A percentile compares a stretch with the other conserved stretches of the same genome.
phyloP scores from a whole-genome alignment of 441 rosid genomes.

The Gossypium davidsonii region DNA sequence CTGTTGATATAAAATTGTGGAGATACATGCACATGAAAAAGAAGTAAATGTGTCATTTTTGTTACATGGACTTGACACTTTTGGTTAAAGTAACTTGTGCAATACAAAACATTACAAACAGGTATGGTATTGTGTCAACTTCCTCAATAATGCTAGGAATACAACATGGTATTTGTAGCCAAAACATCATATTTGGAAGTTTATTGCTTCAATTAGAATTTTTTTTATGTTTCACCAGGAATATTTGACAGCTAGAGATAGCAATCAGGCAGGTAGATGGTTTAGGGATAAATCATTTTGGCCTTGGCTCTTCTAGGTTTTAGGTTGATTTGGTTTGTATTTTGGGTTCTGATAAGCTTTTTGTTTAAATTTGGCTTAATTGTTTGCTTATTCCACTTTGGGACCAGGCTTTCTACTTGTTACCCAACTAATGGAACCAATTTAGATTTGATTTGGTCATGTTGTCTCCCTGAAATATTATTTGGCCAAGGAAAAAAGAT shows the following conservation, averaged over 20 bases:
- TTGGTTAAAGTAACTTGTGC: constrained; percentile 1
- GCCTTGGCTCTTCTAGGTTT: not conserved
- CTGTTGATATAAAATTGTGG: not conserved
- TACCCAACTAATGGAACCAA: not conserved
- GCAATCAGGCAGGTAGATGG: not conserved
- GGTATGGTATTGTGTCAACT: not conserved
- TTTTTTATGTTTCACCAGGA: not conserved
- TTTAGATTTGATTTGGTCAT: not conserved
- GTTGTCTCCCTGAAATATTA: not conserved
- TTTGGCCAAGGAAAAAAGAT: not conserved
- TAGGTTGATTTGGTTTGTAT: not conserved
- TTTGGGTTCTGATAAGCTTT: not conserved
- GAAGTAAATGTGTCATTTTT: not conserved
- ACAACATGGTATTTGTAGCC: not conserved
- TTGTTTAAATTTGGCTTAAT: not conserved
- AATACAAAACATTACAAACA: not conserved
- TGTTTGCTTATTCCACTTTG: not conserved
- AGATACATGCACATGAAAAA: not conserved
- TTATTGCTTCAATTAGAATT: not conserved
- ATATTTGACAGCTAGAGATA: not conserved
- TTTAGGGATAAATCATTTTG: not conserved
- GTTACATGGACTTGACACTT: not conserved
- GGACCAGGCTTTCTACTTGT: not conserved
- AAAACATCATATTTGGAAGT: not conserved
- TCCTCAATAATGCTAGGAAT: not conserved